phyloP scores from a whole-genome alignment of 371 early-diverging fungal species.

The Batkoa obscura region DNA sequence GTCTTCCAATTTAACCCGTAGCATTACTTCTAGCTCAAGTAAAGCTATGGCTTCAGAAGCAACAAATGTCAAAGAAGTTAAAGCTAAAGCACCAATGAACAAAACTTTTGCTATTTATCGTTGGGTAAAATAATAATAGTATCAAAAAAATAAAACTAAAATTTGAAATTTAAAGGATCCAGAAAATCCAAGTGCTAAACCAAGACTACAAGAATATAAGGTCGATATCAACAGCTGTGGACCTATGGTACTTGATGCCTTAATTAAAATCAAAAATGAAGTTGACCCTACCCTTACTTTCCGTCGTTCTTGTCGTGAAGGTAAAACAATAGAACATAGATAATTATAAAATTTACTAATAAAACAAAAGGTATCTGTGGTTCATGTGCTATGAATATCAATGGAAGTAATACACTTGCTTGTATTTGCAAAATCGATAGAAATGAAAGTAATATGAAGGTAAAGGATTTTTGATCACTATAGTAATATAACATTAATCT shows the following conservation, averaged over 20 bases:
- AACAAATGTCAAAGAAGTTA: neutral
- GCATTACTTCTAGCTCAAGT: neutral
- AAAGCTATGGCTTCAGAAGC: neutral
- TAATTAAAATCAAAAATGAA: constrained; percentile 92
- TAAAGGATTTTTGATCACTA: neutral
- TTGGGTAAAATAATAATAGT: constrained; percentile 24
- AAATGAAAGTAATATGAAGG: constrained; percentile 28
- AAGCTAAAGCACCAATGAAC: constrained; percentile 15
- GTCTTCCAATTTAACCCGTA: neutral
- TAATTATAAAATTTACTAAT: neutral
- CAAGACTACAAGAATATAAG: constrained; percentile 65
- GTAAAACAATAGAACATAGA: constrained; percentile 7
- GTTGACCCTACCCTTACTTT: constrained; percentile 74
- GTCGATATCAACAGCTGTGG: constrained; percentile 80
- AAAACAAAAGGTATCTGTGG: constrained; percentile 57
- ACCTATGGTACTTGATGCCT: constrained; percentile 88
- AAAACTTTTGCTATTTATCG: constrained; percentile 58
- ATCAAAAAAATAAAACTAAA: neutral
- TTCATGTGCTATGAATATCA: constrained; percentile 94
- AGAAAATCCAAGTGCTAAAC: constrained; percentile 74
- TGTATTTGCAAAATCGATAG: constrained; percentile 74
- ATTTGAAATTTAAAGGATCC: constrained; percentile 43
- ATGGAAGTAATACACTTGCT: constrained; percentile 84
- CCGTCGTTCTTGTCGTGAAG: constrained; percentile 48
- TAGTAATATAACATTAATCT: neutral